These are phyloP conservation scores for Amanita rimosa DNA, from an alignment of 768 basidiomycete genomes.

Conservation along the genomic window DNA sequence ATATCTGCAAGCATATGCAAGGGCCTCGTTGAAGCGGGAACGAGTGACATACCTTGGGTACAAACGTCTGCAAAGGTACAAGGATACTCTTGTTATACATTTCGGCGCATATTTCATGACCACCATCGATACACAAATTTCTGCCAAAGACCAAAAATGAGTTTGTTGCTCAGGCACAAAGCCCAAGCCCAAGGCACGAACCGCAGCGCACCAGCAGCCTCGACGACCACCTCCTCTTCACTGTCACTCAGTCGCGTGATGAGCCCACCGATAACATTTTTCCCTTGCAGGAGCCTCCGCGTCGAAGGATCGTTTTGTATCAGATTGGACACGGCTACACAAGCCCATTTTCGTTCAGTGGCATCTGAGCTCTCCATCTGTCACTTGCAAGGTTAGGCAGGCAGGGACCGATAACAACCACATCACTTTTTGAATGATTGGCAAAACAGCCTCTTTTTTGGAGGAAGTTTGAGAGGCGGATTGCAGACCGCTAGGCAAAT, in stretches of 20 bases:
- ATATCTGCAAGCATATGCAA: slow-evolving; percentile 41
- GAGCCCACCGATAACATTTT: slow-evolving; percentile 79
- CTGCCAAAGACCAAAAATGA: slow-evolving; percentile 25
- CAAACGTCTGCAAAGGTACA: slow-evolving; percentile 59
- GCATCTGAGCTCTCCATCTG: slow-evolving; percentile 72
- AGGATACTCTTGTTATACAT: slow-evolving; percentile 96
- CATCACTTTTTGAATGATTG: slow-evolving; percentile 87
- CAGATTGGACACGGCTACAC: slow-evolving; percentile 90
- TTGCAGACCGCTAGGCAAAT: slow-evolving; percentile 74
- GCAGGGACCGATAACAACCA: background rate
- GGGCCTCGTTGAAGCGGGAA: background rate
- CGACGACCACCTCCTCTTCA: slow-evolving; percentile 85
- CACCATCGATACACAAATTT: slow-evolving; percentile 91
- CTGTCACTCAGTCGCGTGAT: slow-evolving; percentile 82
- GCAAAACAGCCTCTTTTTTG: slow-evolving; percentile 71
- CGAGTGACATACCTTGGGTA: slow-evolving; percentile 53
- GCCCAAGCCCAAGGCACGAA: slow-evolving; percentile 36
- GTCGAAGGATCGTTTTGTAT: slow-evolving; percentile 95
- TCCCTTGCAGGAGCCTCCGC: slow-evolving; percentile 77
- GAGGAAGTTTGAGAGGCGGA: slow-evolving; percentile 63
- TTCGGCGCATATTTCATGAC: slow-evolving; percentile 90
- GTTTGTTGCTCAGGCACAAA: slow-evolving; percentile 13
- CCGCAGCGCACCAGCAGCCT: slow-evolving; percentile 85
- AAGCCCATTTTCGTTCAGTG: slow-evolving; percentile 87
- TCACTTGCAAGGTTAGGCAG: slow-evolving; percentile 1